phyloP scores from a whole-genome alignment of 225 moss, liverwort and hornwort genomes.

The Antitrichia curtipendula region DNA sequence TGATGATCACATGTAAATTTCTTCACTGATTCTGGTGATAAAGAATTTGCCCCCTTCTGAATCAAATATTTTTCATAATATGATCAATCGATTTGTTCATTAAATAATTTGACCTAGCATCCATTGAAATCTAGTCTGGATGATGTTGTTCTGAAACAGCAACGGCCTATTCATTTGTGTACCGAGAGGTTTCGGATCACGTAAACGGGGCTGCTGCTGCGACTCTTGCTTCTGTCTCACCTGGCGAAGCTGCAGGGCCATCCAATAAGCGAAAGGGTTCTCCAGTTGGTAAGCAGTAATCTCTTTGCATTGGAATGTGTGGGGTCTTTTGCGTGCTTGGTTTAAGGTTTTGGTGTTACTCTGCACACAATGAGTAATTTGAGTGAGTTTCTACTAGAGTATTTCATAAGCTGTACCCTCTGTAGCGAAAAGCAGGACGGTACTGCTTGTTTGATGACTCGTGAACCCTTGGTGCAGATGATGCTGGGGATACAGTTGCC shows the following conservation, averaged over 20 bases:
- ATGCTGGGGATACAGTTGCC: slow-evolving; percentile 22
- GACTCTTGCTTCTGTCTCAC: slow-evolving; percentile 3
- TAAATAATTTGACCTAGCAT: background rate
- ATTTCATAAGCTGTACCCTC: background rate
- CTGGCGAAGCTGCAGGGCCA: slow-evolving; percentile 27
- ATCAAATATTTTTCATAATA: background rate
- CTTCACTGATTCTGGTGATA: background rate
- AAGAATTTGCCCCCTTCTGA: background rate
- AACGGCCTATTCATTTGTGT: slow-evolving; percentile 79
- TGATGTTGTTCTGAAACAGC: slow-evolving; percentile 17
- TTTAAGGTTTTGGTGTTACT: background rate
- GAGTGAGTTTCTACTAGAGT: background rate
- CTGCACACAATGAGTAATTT: background rate
- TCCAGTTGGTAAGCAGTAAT: slow-evolving; percentile 26
- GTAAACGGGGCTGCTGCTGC: background rate
- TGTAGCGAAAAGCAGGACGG: background rate
- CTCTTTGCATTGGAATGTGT: background rate
- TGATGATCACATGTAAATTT: background rate
- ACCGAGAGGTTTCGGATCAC: slow-evolving; percentile 43
- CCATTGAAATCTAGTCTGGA: background rate
- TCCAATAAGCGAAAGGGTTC: slow-evolving; percentile 64
- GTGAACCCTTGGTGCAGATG: slow-evolving; percentile 19
- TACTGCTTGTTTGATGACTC: background rate
- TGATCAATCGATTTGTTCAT: background rate
- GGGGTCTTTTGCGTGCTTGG: background rate